Evolutionary conservation across 2,329 filamentous ascomycete genomes (phyloP), one percentile per base, ranked within the genome.

Genomic region (Aureobasidium subglaciale): DNA sequence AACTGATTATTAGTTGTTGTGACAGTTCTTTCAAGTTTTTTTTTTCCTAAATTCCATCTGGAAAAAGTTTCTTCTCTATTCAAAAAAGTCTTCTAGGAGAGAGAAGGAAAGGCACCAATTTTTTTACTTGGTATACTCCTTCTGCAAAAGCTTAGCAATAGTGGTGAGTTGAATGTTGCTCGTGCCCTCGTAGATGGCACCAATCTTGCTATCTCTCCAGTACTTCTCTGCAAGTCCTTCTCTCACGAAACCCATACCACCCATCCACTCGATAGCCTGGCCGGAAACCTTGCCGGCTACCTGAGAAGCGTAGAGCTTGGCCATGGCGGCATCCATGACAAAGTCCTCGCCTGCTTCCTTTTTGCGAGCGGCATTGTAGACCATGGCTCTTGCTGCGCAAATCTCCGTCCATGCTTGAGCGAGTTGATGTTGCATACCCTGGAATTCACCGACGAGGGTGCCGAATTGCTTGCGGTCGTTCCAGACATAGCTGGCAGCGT

Each of bases 371-470:
- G 93, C 93, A 67, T 97, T 99, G 80, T 88, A 99, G 55, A 99
- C 90, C 20, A 99, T 80, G 8, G 90, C 90, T 49, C 93, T 85
- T 0, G 93, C 93, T 27, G 93, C 93, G 56, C 84, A 79, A 67
- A 99, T 96, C 71, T 99, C 93, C 22, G 87, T 89, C 76, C 92
- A 97, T 1, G 90, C 87, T 75, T 99, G 93, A 2, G 93, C 93
- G 60, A 99, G 86, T 77, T 99, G 93, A 77, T 96, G 91, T 76
- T 97, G 92, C 93, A 99, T 97, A 66, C 90, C 91, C 75, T 99
- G 93, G 81, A 99, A 99, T 71, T 95, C 88, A 66, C 93, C 93
- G 58, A 99, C 86, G 55, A 95, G 82, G 68, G 89, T 80, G 63
- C 93, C 92, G 69, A 99, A 99, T 76, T 99, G 93, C 77, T 89